phyloP scores from a whole-genome alignment of 2,329 filamentous ascomycete genomes.

The Fusarium solani-melongenae region DNA sequence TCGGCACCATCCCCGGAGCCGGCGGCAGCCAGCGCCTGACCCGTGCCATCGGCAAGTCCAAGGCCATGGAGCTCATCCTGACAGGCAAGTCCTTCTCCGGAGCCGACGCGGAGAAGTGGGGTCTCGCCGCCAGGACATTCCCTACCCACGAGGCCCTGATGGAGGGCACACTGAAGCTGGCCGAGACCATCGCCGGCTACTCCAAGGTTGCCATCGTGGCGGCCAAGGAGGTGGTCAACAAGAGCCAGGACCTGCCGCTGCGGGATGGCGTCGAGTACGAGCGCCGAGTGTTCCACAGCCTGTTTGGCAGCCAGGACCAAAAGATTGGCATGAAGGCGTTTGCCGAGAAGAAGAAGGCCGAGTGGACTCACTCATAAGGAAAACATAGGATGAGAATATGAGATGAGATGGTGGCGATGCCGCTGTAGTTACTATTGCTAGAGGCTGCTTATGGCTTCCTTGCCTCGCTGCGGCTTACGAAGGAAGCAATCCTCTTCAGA shows the following conservation, averaged over 20 bases:
- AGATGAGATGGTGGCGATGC: constrained; percentile 2
- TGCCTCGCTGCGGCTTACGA: not conserved
- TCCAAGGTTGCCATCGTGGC: constrained; percentile 89
- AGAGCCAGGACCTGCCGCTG: constrained; percentile 91
- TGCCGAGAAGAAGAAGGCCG: constrained; percentile 91
- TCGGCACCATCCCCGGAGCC: constrained; percentile 91
- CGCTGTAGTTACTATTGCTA: not conserved
- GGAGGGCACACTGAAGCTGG: constrained; percentile 82
- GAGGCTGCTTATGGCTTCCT: constrained; percentile 4
- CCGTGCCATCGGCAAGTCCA: constrained; percentile 82
- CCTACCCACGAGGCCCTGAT: constrained; percentile 84
- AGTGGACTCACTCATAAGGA: constrained; percentile 83
- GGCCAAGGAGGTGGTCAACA: constrained; percentile 98
- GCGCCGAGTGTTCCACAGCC: constrained; percentile 87
- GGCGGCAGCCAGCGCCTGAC: constrained; percentile 92
- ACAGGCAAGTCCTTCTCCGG: constrained; percentile 88
- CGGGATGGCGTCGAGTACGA: constrained; percentile 95
- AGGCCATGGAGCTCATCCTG: constrained; percentile 91
- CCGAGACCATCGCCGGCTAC: constrained; percentile 89
- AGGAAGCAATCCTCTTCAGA: not conserved
- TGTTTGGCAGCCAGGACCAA: constrained; percentile 96
- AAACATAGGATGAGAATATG: not conserved
- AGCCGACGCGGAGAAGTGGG: constrained; percentile 88
- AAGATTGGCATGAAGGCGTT: constrained; percentile 98
- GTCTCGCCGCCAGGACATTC: constrained; percentile 86